Evolutionary conservation across 2,329 filamentous ascomycete species (phyloP), one percentile per base, ranked within the genome.

Genomic region (Colletotrichum theobromicola): DNA sequence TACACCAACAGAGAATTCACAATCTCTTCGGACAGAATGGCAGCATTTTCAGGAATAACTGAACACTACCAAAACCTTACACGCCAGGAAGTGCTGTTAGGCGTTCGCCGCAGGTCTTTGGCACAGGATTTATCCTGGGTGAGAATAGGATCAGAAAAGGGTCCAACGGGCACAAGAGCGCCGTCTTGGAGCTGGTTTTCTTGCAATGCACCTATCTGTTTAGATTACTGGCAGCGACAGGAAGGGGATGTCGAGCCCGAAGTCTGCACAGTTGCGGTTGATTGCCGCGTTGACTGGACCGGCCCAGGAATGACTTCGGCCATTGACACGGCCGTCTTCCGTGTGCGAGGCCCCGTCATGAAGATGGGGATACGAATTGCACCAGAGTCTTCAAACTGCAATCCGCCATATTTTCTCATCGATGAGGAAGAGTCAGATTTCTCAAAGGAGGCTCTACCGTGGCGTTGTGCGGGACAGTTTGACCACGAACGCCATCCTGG

Each of bases 141-240:
- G 3, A 63, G 70, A 13, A 4, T 58, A 2, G 70, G 65, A 0
- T 16, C 58, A 2, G 24, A 21, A 2, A 69, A 60, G 9, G 65
- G 46, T 0, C 30, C 34, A 5, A 34, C 32, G 12, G 16, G 6
- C 5, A 16, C 28, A 0, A 4, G 28, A 3, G 57, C n/a, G 4
- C 70, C 70, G 4, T 73, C 58, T 7, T 73, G 65, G 70, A 69
- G 57, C 6, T 73, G 70, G 70, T 1, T 73, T 5, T 46, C 70
- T 9, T 73, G 70, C 34, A 28, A 73, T 3, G 57, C 70, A 10
- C 58, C 58, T 3, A 3, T 73, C 16, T 34, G 8, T 13, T 1
- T 69, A 1, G 65, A 73, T 5, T 6, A 4, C 7, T 69, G 70
- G 70, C 10, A 18, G 6, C 34, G 16, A 5, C 13, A n/a, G 7